Conservation (phyloP, 2,329 filamentous ascomycete species). For the Aureobasidium mangrovei region DNA sequence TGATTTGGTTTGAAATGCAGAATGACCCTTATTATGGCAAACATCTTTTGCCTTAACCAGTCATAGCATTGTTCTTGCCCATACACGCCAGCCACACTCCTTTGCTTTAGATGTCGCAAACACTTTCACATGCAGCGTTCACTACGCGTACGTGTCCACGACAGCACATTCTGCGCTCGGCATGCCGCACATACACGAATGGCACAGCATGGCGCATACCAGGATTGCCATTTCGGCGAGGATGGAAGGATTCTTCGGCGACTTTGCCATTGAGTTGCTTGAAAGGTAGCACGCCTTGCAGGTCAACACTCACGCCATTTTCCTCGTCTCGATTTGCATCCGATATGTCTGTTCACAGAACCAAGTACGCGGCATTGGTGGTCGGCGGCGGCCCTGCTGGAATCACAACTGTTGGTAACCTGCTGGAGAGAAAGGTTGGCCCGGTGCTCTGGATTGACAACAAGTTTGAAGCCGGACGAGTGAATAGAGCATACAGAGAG, state of each 20-base stretch:
- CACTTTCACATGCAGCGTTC: background rate
- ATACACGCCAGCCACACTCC: background rate
- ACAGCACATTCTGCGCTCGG: background rate
- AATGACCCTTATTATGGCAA: no score
- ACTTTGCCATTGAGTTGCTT: background rate
- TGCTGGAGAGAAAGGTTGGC: conserved; percentile 44
- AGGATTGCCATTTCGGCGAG: background rate
- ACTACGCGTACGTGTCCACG: background rate
- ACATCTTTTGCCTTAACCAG: background rate
- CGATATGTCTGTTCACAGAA: conserved; percentile 17
- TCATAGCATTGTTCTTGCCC: background rate
- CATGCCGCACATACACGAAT: background rate
- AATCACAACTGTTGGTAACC: conserved; percentile 52
- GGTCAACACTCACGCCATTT: background rate
- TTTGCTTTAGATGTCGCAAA: background rate
- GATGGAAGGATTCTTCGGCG: conserved; percentile 9
- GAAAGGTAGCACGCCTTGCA: conserved; percentile 3
- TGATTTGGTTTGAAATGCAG: no score
- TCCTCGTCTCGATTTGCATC: background rate
- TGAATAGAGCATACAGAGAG: conserved; percentile 47
- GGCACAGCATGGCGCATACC: background rate
- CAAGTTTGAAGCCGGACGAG: conserved; percentile 39
- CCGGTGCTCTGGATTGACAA: conserved; percentile 53
- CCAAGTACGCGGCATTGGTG: conserved; percentile 45
- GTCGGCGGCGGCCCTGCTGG: conserved; percentile 52